These are phyloP conservation scores for Phytophthora foliorum DNA, from an alignment of 352 stramenopile species.

Conservation along the genomic window DNA sequence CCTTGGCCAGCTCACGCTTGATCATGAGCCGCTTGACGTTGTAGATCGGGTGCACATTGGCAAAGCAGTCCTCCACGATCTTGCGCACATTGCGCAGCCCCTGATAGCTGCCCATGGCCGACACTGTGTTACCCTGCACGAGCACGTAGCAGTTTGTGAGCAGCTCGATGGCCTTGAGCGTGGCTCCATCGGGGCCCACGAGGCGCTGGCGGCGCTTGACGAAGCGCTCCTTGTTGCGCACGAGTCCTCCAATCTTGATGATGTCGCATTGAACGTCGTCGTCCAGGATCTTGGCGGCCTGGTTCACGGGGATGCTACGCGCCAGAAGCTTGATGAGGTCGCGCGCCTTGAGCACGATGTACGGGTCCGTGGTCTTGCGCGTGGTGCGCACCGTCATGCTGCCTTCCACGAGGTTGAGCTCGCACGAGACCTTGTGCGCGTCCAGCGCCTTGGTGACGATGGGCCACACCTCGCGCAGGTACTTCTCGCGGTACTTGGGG, in stretches of 20 bases:
- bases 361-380: conserved; percentile 97
- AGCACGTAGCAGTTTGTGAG: conserved; percentile 99
- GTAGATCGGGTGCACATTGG: conserved; percentile 99
- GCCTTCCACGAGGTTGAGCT: conserved; percentile 99
- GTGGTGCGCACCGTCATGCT: conserved; percentile 94
- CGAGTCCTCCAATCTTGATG: conserved; percentile 99
- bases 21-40: conserved; percentile 99
- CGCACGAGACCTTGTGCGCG: conserved; percentile 95
- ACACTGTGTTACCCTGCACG: conserved; percentile 99
- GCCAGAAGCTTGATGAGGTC: conserved; percentile 99
- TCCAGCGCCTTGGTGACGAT: conserved; percentile 98
- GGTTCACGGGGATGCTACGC: conserved; percentile 96
- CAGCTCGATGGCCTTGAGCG: conserved; percentile 98
- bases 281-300: conserved; percentile 97
- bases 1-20: conserved; percentile 99
- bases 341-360: conserved; percentile 98
- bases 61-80: conserved; percentile 99
- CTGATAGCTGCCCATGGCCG: conserved; percentile 88
- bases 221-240: conserved; percentile 99
- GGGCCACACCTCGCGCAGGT: conserved; percentile 98
- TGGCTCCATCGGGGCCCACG: conserved; percentile 98
- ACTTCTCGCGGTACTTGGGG: conserved; percentile 99
- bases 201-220: conserved; percentile 98
- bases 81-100: conserved; percentile 96
- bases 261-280: conserved; percentile 99